Base-by-base conservation (phyloP, 1,284 basidiomycete genomes). In the Pseudozyma hubeiensis region DNA sequence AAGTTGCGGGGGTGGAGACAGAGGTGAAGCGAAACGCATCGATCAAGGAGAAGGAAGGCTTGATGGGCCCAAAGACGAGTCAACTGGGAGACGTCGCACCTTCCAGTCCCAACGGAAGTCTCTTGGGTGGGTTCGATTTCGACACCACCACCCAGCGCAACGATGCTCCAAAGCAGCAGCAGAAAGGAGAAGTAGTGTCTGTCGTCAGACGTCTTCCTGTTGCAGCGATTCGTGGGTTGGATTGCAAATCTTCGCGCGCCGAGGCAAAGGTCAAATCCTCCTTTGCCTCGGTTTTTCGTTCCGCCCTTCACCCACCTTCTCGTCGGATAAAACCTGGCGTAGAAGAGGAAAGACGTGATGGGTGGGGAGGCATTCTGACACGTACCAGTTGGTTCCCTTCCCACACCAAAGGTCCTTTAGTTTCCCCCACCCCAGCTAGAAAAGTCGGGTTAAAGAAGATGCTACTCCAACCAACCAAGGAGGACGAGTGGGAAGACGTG, bases 401-500 rank as follows among this genome's bases (percentile, higher is more conserved):
- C 5, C 40, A 53, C 5, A 10, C 31, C 43, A 56, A 54, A 24
- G 71, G 71, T 3, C 71, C 71, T 1, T 41, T 74, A 4, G 62
- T 68, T 1, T 68, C 65, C 3, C 64, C 69, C 6, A n/a, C 31
- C 5, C 37, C 1, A 14, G 34, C 17, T 8, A 40, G n/a, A 4
- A 53, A 47, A 0, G 17, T n/a, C 0, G 48, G 60, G 24, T 37
- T 68, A 39, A 64, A 60, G 45, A 51, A 10, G 13, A 39, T 70
- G 13, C 14, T 53, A 1, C 52, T 64, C 24, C 45, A 54, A 17
- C 56, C 52, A 4, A 14, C 17, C 17, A 11, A 29, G 10, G 55
- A 63, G 6, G 65, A 54, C 24, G 70, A 64, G n/a, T 74, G 70
- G 70, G 65, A 74, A 33, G 70, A 74, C 29, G 35, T 74, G 1